Evolutionary conservation across 1,139 yeast species (phyloP).

Genomic region (Kazachstania sp.): DNA sequence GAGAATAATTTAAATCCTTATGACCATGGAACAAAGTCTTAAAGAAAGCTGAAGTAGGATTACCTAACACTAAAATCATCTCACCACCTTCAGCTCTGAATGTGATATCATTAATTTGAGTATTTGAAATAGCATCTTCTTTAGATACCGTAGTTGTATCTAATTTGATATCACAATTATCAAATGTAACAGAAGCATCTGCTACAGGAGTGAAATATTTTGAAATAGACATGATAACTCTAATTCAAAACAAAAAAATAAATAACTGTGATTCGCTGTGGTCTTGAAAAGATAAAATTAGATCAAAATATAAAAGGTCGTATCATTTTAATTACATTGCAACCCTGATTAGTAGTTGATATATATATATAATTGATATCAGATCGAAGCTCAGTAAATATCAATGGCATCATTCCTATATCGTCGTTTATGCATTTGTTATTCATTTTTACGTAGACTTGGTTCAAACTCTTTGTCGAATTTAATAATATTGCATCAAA

Average conservation of each 20-base stretch:
- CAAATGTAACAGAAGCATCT: slow-evolving; percentile 21
- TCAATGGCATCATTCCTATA: too few relatives aligned
- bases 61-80: slow-evolving; percentile 23
- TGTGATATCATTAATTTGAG: slow-evolving; percentile 17
- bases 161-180: slow-evolving; percentile 19
- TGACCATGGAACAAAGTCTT: slow-evolving; percentile 17
- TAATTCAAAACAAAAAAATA: neutral
- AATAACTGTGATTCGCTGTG: neutral
- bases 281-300: too few relatives aligned
- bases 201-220: slow-evolving; percentile 21
- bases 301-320: too few relatives aligned
- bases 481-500: too few relatives aligned
- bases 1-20: slow-evolving; percentile 29
- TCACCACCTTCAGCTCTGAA: slow-evolving; percentile 27
- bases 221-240: slow-evolving; percentile 18
- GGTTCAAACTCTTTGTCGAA: too few relatives aligned
- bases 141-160: neutral
- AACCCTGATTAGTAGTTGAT: too few relatives aligned
- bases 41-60: slow-evolving; percentile 19
- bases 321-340: too few relatives aligned
- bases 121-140: slow-evolving; percentile 3
- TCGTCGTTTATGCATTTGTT: too few relatives aligned
- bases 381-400: too few relatives aligned
- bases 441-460: too few relatives aligned
- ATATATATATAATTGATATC: too few relatives aligned